These are phyloP conservation scores for Kokia cookei DNA, from an alignment of 441 rosid genomes.

Conservation along the genomic window DNA sequence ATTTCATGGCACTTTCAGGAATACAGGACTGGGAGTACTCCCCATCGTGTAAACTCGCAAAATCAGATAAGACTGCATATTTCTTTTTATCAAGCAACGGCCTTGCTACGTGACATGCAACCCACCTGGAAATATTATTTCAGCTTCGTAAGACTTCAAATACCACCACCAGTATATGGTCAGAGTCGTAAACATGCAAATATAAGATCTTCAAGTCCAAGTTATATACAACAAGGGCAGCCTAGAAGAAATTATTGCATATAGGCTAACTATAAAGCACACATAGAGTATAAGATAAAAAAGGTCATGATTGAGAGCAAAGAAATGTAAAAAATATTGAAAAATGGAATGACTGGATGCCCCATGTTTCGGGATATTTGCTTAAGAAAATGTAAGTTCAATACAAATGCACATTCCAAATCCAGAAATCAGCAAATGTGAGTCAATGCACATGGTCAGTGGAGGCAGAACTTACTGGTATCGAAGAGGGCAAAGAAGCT, in stretches of 20 bases:
- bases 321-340: background rate
- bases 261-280: background rate
- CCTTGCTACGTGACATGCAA: slow-evolving; percentile 60
- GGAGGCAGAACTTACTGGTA: slow-evolving; percentile 61
- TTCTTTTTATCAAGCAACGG: slow-evolving; percentile 65
- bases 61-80: slow-evolving; percentile 64
- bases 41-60: slow-evolving; percentile 27
- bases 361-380: background rate
- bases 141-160: slow-evolving; percentile 11
- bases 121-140: slow-evolving; percentile 64
- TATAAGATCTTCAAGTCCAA: background rate
- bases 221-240: background rate
- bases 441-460: background rate
- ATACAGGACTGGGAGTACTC: slow-evolving; percentile 23
- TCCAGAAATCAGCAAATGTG: background rate
- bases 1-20: slow-evolving; percentile 28
- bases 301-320: background rate
- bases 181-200: background rate
- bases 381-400: background rate
- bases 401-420: background rate
- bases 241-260: background rate
- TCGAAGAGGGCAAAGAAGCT: slow-evolving; percentile 91
- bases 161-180: background rate
- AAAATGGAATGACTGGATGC: background rate
- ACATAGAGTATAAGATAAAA: background rate